Conservation (phyloP, 1,284 basidiomycete species). For the Austroboletus novae-zelandiae region DNA sequence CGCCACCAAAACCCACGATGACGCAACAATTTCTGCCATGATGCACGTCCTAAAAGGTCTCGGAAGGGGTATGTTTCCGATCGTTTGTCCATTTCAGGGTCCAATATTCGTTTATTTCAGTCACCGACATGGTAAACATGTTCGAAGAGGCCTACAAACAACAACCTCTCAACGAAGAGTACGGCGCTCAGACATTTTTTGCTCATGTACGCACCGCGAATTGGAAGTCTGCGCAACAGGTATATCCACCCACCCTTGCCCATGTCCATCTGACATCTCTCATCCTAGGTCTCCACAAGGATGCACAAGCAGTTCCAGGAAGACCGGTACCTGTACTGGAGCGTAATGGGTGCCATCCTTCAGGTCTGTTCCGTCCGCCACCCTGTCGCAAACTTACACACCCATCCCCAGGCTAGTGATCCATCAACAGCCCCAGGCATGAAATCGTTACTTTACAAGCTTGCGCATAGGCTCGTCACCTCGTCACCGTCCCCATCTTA, state of each 20-base stretch:
- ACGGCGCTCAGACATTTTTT: slow-evolving; percentile 80
- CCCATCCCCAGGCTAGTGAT: slow-evolving; percentile 55
- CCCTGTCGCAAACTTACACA: slow-evolving; percentile 12
- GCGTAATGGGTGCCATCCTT: slow-evolving; percentile 74
- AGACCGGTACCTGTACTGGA: slow-evolving; percentile 83
- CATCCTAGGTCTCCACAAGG: slow-evolving; percentile 60
- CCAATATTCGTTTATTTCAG: slow-evolving; percentile 35
- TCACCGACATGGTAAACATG: slow-evolving; percentile 74
- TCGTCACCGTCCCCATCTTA: slow-evolving; percentile 61
- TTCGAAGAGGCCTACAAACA: slow-evolving; percentile 79
- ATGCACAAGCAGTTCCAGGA: slow-evolving; percentile 78
- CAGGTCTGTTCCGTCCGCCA: slow-evolving; percentile 46
- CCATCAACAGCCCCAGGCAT: slow-evolving; percentile 56
- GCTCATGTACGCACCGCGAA: slow-evolving; percentile 73
- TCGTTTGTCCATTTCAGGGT: not conserved
- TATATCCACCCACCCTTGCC: slow-evolving; percentile 21
- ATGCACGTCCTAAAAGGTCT: slow-evolving; percentile 76
- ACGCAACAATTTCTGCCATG: slow-evolving; percentile 72
- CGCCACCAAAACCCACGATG: slow-evolving; percentile 63
- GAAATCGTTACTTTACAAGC: slow-evolving; percentile 64
- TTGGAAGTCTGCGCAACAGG: slow-evolving; percentile 82
- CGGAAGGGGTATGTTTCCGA: slow-evolving; percentile 60
- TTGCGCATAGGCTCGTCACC: slow-evolving; percentile 66
- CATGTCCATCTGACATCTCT: slow-evolving; percentile 4
- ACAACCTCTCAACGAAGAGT: slow-evolving; percentile 75